Evolutionary conservation across 1,139 yeast species (phyloP), one percentile per base, ranked within the genome.

Genomic region (Sugiyamaella japonica): DNA sequence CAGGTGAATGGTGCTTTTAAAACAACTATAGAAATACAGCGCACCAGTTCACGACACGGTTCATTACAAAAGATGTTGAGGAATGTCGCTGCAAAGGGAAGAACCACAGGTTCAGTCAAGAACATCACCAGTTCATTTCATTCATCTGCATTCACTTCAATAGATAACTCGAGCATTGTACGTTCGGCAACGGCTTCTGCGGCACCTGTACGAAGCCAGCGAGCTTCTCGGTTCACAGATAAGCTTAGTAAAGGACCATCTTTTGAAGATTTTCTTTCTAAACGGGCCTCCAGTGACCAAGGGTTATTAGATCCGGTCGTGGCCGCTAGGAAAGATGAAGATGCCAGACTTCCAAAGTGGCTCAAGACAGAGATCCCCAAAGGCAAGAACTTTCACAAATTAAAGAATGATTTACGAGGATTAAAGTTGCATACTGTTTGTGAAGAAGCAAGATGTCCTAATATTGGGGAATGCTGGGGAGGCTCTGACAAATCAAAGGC

Each of bases 381-480:
- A 73, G 99, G 99, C 48, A 79, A 83, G 61, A 85, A 87, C 46
- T 93, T 82, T 72, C 84, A 84, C 65, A 85, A 82, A 63, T 78
- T 95, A 63, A 90, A 91, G 68, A 80, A 84, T 46, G 99, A 95
- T 67, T 86, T 95, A 40, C 79, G 91, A 59, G 97, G 95, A 59
- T 75, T 95, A 59, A 89, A 89, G 61, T 76, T 95, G 54, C 87
- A 97, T 40, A 91, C 99, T 0, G 99, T 95, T 31, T 95, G 99
- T 73, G 98, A 93, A 70, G 99, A 93, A 68, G 99, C 99, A 8
- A 85, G 93, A 67, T 95, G 99, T 73, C 99, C 99, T 16, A 95
- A 95, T 70, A 95, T 95, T 58, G 97, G 98, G 51, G 99, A 95
- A 71, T 95, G 99, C 73, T 95, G 99, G 99, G 98, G 99, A 53